Base-by-base conservation (phyloP, 2,329 filamentous ascomycete genomes). In the Diaporthe sp. region DNA sequence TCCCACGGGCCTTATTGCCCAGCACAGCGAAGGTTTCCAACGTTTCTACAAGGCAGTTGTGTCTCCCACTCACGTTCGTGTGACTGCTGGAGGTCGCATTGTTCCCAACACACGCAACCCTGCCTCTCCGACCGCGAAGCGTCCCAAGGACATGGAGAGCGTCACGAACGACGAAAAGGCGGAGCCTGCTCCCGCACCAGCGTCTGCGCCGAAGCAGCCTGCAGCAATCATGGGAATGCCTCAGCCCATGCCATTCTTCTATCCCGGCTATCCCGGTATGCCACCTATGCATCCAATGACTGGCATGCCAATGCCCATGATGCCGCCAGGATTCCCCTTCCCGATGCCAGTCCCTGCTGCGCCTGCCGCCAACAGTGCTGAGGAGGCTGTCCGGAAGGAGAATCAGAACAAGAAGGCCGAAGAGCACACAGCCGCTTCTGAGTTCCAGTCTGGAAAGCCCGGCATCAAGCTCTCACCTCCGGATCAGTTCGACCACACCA, bases 41-140 rank as follows among this genome's bases (percentile, higher is more conserved):
- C 87, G 89, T 71, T 93, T 93, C 80, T 93, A 91, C 83, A 91
- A 92, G 80, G 91, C 91, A 15, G 92, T 93, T n/a, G 88, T 90
- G 6, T 93, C 92, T 46, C 92, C 92, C 10, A 92, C 90, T 19
- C 91, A 93, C 81, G 88, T 93, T 77, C 89, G 92, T 22, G 92
- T 93, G 68, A 93, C 92, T 28, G 92, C 92, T 75, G 91, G 92
- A 75, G 92, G 92, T 57, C 87, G 91, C 51, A 93, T 93, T 78
- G 92, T 93, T 1, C 91, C 91, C 67, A 93, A 93, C 79, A 92
- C 88, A 46, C 87, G 91, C 58, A 75, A 75, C 17, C 84, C 87
- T 3, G 84, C 85, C 7, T 91, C 90, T 12, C 89, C 89, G 3
- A 88, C 87, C 5, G 80, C 85, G 8, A 91, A 91, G 81, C 86